These are phyloP conservation scores for Venturia carpophila DNA, from an alignment of 2,329 filamentous ascomycete species.

Conservation along the genomic window DNA sequence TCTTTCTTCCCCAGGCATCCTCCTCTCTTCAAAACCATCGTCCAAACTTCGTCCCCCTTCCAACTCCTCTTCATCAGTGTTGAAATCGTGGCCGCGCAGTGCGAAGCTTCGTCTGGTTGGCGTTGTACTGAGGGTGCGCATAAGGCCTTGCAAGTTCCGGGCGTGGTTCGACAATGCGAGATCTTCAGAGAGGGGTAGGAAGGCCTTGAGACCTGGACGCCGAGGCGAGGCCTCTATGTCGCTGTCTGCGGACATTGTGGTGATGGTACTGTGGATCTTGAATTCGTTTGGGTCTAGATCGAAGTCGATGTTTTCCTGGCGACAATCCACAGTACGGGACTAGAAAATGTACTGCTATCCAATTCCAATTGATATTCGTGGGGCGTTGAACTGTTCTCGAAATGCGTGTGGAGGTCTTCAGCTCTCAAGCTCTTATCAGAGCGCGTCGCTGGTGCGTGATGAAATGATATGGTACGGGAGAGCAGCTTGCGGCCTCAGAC, in stretches of 20 bases:
- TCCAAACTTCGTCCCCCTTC: not conserved
- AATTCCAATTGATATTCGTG: not conserved
- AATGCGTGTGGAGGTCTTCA: not conserved
- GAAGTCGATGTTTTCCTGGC: not conserved
- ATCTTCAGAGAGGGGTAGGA: slow-evolving; percentile 15
- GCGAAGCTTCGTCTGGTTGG: not conserved
- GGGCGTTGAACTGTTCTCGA: not conserved
- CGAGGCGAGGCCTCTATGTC: not conserved
- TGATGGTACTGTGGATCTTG: not conserved
- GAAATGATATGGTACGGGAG: not conserved
- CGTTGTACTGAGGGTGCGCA: not conserved
- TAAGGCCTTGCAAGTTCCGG: slow-evolving; percentile 32
- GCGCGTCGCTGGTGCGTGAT: not conserved
- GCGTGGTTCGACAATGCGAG: slow-evolving; percentile 35
- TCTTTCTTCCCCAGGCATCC: slow-evolving; percentile 4
- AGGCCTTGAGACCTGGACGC: slow-evolving; percentile 12
- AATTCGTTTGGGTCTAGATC: not conserved
- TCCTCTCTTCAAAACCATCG: not conserved
- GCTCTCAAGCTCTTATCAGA: slow-evolving; percentile 9
- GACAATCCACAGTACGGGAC: not conserved
- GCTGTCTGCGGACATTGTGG: slow-evolving; percentile 3
- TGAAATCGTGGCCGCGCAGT: not conserved
- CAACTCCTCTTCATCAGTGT: slow-evolving; percentile 10
- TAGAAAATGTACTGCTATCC: not conserved
- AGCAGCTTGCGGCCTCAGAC: too few species aligned